Base-by-base conservation (phyloP, 495 filamentous ascomycete genomes). In the Chaetomium cochliodes region DNA sequence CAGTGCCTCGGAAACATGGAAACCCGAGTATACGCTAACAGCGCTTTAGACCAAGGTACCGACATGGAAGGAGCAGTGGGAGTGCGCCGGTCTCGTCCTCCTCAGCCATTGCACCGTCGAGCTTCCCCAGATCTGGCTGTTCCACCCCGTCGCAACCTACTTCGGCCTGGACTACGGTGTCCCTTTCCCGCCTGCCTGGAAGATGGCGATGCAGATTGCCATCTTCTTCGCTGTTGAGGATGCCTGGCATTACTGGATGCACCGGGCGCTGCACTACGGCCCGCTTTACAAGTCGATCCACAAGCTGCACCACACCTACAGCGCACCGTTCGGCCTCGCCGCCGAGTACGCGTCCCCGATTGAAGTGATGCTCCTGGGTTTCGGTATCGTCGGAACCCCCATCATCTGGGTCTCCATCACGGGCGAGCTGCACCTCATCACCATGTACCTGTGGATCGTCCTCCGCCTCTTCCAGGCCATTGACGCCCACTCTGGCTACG, bases 251-350 rank as follows among this genome's bases (percentile, higher is more conserved):
- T 98, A 98, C 82, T 98, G 93, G 86, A 87, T 85, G 56, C 94
- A 98, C 79, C 92, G 94, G 66, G 89, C 89, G 28, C 85, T 98
- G 70, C 94, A 98, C 84, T 97, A 93, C 87, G 92, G 92, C 7
- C 90, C 90, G 30, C 87, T 98, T 6, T 98, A 98, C 85, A 93
- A 88, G 78, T 82, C 85, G 69, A 90, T 98, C 62, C 94, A 98
- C 84, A 98, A 98, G 81, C 93, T 98, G 60, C 94, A 98, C 80
- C 94, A 98, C 81, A 92, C 91, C 68, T 98, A 98, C 80, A 96
- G 92, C 18, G 96, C 94, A 8, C 94, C 94, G 16, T 98, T 98
- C 72, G 94, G 94, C 63, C 82, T 98, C 54, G 92, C 96, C 22
- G 94, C 94, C 46, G 94, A 98, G 79, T 98, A 98, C 77, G 94